Conservation (phyloP, 352 stramenopile genomes). For the Globisporangium canariense region DNA sequence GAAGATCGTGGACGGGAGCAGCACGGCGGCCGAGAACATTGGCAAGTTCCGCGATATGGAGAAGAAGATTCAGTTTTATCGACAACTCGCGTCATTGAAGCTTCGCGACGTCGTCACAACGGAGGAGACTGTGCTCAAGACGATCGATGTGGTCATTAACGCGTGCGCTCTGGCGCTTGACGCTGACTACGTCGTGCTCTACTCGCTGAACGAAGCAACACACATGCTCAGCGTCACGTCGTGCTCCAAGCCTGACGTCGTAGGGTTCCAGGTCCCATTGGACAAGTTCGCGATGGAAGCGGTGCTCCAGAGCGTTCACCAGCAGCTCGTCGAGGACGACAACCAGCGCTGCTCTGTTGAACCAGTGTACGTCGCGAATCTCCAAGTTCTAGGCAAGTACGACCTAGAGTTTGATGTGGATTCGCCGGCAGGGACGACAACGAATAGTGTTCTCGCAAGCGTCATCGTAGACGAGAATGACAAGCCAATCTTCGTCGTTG, state of each 20-base stretch:
- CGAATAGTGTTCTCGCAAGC: constrained; percentile 27
- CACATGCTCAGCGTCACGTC: constrained; percentile 43
- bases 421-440: constrained; percentile 20
- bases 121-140: constrained; percentile 42
- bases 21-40: constrained; percentile 37
- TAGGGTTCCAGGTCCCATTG: constrained; percentile 47
- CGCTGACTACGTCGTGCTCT: constrained; percentile 50
- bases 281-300: constrained; percentile 48
- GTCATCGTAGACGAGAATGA: constrained; percentile 47
- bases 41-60: constrained; percentile 32
- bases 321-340: constrained; percentile 6
- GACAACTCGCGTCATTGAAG: constrained; percentile 45
- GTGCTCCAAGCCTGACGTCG: constrained; percentile 37
- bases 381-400: constrained; percentile 40
- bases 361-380: constrained; percentile 40
- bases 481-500: constrained; percentile 54
- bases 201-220: constrained; percentile 40
- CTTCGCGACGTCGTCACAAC: constrained; percentile 38
- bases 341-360: constrained; percentile 19
- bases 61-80: constrained; percentile 57
- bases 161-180: constrained; percentile 35
- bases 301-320: constrained; percentile 29
- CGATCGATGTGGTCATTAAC: constrained; percentile 39
- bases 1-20: constrained; percentile 31
- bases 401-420: constrained; percentile 44